Conservation (phyloP, 345 rosid species). For the Firmiana major region DNA sequence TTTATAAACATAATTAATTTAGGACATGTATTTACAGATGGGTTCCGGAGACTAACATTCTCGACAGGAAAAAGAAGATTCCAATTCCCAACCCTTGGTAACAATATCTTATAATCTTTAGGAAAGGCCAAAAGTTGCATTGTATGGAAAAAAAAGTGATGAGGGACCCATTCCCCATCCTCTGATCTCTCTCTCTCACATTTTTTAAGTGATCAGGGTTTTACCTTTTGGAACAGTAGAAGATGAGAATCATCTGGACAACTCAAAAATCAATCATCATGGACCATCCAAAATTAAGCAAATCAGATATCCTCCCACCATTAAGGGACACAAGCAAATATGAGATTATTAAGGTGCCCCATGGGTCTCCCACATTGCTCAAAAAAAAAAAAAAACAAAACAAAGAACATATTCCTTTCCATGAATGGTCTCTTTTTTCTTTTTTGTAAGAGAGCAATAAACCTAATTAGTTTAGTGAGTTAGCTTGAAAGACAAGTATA, state of each 20-base stretch:
- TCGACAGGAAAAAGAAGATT: not conserved
- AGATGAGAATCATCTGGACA: conserved; percentile 14
- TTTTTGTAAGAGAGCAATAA: not conserved
- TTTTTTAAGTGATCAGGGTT: not conserved
- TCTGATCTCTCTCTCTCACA: not conserved
- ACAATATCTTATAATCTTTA: not conserved
- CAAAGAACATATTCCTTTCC: conserved; percentile 11
- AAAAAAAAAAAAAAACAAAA: not conserved
- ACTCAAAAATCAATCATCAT: not conserved
- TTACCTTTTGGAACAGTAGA: not conserved
- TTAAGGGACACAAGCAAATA: not conserved
- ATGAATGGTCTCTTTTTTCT: not conserved
- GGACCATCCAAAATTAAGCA: conserved; percentile 22
- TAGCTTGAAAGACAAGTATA: not conserved
- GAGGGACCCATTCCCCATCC: not conserved
- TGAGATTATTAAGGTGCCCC: conserved; percentile 7
- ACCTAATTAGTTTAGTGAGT: no score
- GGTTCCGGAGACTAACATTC: not conserved
- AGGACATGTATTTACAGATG: not conserved
- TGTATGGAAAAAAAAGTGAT: not conserved
- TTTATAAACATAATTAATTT: no score
- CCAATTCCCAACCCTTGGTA: not conserved
- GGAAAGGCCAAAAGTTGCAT: not conserved
- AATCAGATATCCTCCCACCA: not conserved
- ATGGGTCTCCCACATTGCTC: conserved; percentile 12